phyloP scores from a whole-genome alignment of 1,284 basidiomycete species.

The Bjerkandera adusta region DNA sequence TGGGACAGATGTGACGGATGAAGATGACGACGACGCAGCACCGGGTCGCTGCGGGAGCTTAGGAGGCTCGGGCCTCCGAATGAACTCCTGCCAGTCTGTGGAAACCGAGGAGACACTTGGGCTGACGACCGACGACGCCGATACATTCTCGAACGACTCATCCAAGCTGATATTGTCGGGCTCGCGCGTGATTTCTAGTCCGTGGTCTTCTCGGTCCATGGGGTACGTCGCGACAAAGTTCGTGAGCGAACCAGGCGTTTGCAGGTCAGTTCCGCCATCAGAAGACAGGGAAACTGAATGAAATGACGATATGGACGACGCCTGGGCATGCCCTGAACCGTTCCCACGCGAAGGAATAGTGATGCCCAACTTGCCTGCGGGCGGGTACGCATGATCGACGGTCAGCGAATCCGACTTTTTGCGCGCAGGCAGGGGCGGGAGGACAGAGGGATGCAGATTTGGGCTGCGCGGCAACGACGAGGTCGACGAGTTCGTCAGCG shows the following conservation, averaged over 20 bases:
- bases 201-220: constrained; percentile 38
- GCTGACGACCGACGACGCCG: constrained; percentile 33
- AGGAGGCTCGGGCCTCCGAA: constrained; percentile 42
- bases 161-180: constrained; percentile 53
- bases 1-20: constrained; percentile 18
- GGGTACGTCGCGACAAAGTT: constrained; percentile 47
- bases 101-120: constrained; percentile 25
- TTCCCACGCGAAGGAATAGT: constrained; percentile 29
- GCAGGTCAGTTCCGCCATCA: constrained; percentile 47
- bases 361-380: constrained; percentile 36
- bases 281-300: constrained; percentile 79
- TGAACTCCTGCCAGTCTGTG: constrained; percentile 30
- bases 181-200: constrained; percentile 32
- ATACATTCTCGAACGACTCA: constrained; percentile 72
- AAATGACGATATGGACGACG: constrained; percentile 76
- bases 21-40: constrained; percentile 20
- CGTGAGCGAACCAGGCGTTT: constrained; percentile 40
- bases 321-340: constrained; percentile 48
- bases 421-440: constrained; percentile 28
- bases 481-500: constrained; percentile 30
- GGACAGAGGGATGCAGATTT: constrained; percentile 9
- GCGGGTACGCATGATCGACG: constrained; percentile 59
- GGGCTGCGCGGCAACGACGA: constrained; percentile 25
- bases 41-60: constrained; percentile 52
- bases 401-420: constrained; percentile 43